Evolutionary conservation across 1,284 basidiomycete species (phyloP).

Genomic region (Ustilago vetiveriae): DNA sequence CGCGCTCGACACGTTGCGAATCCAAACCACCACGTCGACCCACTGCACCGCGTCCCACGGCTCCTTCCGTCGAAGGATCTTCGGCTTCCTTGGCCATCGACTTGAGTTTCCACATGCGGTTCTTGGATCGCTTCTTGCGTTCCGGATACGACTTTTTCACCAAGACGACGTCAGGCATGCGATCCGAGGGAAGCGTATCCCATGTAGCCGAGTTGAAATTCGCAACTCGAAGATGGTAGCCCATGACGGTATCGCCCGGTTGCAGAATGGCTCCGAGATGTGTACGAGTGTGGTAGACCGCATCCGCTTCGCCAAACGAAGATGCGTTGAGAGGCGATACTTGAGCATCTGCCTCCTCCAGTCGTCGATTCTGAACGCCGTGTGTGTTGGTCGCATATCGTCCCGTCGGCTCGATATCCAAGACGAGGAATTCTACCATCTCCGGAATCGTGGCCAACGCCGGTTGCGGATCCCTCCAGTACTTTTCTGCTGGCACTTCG

Average conservation of each 20-base stretch:
- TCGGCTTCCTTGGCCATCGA: constrained; percentile 94
- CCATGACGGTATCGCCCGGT: constrained; percentile 91
- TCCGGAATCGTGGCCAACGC: constrained; percentile 83
- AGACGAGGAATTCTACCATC: constrained; percentile 91
- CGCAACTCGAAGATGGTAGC: constrained; percentile 85
- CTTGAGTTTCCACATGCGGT: constrained; percentile 86
- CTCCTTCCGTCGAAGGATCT: constrained; percentile 65
- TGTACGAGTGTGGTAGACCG: constrained; percentile 94
- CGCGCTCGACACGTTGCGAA: constrained; percentile 91
- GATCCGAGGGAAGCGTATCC: constrained; percentile 74
- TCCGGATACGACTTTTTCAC: constrained; percentile 97
- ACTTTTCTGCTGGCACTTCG: constrained; percentile 83
- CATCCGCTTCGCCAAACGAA: constrained; percentile 71
- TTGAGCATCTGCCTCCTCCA: constrained; percentile 81
- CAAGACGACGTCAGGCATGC: constrained; percentile 89
- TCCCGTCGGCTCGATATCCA: constrained; percentile 82
- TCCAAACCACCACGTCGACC: constrained; percentile 90
- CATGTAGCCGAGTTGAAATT: constrained; percentile 94
- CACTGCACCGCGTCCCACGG: constrained; percentile 79
- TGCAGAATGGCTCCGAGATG: constrained; percentile 94
- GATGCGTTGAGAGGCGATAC: constrained; percentile 86
- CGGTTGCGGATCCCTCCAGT: constrained; percentile 90
- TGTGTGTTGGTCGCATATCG: constrained; percentile 53
- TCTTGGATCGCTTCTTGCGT: constrained; percentile 86
- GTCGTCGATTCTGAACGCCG: constrained; percentile 44